Percentiles rank a stretch among this genome's conserved stretches.
phyloP scores from a whole-genome alignment of 352 stramenopile species.

The Globisporangium echinulatum region DNA sequence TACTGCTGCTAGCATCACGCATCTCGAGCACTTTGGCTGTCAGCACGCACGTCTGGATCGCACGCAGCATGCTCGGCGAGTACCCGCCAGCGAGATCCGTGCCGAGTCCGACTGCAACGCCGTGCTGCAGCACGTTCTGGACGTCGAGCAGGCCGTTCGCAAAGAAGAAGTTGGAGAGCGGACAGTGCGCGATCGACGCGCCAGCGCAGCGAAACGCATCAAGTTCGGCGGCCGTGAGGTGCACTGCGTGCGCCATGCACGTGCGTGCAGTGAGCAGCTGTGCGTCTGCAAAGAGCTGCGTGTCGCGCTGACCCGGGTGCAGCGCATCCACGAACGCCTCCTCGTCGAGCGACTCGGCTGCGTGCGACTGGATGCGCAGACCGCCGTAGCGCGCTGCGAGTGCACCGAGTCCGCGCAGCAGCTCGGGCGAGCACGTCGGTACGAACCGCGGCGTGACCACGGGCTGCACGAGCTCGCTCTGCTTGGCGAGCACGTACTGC shows the following conservation, averaged over 20 bases:
- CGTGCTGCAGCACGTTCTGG: constrained; percentile 37
- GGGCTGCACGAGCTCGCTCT: constrained; percentile 52
- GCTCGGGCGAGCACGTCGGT: constrained; percentile 76
- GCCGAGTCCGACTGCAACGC: constrained; percentile 61
- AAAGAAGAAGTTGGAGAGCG: constrained; percentile 91
- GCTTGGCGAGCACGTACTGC: constrained; percentile 39
- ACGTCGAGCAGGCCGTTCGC: constrained; percentile 62
- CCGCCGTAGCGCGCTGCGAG: constrained; percentile 50
- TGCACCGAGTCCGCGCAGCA: constrained; percentile 67
- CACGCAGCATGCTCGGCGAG: constrained; percentile 83
- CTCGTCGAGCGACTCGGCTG: constrained; percentile 82
- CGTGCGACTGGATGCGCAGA: constrained; percentile 83
- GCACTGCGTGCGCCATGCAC: constrained; percentile 87
- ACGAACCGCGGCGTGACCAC: constrained; percentile 85
- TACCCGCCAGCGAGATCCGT: constrained; percentile 91
- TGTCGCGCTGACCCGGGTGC: constrained; percentile 58
- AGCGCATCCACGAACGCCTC: constrained; percentile 68
- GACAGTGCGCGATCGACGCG: constrained; percentile 83
- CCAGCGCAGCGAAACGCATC: constrained; percentile 37
- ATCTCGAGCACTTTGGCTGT: constrained; percentile 61
- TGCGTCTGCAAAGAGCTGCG: constrained; percentile 59
- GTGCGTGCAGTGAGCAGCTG: constrained; percentile 56
- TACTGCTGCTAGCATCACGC: constrained; percentile 12
- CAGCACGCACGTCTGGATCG: constrained; percentile 76
- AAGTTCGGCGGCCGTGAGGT: constrained; percentile 62